These are phyloP conservation scores for Chytridium lagenaria DNA, from an alignment of 371 early-diverging fungal genomes.

Conservation along the genomic window DNA sequence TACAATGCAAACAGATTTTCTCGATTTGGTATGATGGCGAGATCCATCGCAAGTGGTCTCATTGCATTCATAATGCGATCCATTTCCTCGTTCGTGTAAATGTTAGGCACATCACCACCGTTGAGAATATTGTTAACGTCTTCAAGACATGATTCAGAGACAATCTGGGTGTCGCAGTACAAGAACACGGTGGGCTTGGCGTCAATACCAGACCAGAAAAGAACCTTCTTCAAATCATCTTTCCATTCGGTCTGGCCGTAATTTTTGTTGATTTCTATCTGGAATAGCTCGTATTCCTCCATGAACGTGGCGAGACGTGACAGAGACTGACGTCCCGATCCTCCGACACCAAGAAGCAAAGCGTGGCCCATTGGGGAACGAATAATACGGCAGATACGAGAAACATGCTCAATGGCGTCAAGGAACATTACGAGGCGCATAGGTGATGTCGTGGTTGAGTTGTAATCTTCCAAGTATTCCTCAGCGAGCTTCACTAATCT, in stretches of 20 bases:
- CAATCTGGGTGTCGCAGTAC: conserved; percentile 64
- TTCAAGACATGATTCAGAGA: conserved; percentile 61
- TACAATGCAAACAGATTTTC: conserved; percentile 62
- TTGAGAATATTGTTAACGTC: conserved; percentile 68
- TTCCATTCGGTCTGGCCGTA: conserved; percentile 67
- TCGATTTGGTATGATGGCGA: conserved; percentile 50
- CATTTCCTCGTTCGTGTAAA: conserved; percentile 61
- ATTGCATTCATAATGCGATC: conserved; percentile 63
- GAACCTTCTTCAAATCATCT: conserved; percentile 63
- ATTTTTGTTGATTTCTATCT: conserved; percentile 66
- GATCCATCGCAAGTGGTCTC: conserved; percentile 58
- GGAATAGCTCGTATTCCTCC: conserved; percentile 65
- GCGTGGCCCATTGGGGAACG: conserved; percentile 64
- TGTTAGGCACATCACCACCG: conserved; percentile 67
- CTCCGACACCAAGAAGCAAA: conserved; percentile 66
- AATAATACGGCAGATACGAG: conserved; percentile 63
- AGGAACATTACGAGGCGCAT: conserved; percentile 67
- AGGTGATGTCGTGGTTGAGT: conserved; percentile 57
- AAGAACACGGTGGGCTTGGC: conserved; percentile 62
- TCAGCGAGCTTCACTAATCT: conserved; percentile 60
- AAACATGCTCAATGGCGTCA: conserved; percentile 67
- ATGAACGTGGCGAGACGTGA: conserved; percentile 62
- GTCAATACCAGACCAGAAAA: conserved; percentile 61
- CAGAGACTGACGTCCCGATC: conserved; percentile 62
- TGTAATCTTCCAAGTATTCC: conserved; percentile 67